phyloP scores from a whole-genome alignment of 768 basidiomycete species.

The Leccinum fibrillosum region DNA sequence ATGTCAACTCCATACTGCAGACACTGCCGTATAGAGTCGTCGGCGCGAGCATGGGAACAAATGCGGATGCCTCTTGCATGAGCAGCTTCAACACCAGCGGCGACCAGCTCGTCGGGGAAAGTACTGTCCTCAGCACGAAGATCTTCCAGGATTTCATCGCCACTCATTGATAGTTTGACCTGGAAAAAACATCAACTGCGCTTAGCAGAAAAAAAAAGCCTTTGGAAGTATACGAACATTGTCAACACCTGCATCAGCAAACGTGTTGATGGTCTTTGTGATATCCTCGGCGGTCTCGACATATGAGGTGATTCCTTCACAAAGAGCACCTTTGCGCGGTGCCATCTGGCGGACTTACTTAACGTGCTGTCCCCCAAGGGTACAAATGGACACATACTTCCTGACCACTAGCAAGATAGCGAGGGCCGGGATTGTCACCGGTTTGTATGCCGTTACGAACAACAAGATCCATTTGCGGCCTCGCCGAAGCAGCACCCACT shows the following conservation, averaged over 20 bases:
- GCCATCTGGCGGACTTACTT: conserved; percentile 24
- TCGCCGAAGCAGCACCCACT: conserved; percentile 37
- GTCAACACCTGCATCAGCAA: conserved; percentile 26
- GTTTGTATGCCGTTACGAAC: conserved; percentile 34
- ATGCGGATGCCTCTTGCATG: conserved; percentile 35
- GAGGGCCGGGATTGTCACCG: conserved; percentile 34
- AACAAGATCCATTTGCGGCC: conserved; percentile 30
- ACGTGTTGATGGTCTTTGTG: conserved; percentile 17
- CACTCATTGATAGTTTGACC: conserved; percentile 37
- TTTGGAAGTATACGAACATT: conserved; percentile 7
- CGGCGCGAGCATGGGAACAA: conserved; percentile 37
- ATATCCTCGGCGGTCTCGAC: conserved; percentile 31
- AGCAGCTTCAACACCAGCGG: conserved; percentile 34
- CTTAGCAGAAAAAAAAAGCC: neutral
- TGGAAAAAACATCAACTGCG: conserved; percentile 2
- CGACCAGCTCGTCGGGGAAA: conserved; percentile 33
- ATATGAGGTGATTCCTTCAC: conserved; percentile 32
- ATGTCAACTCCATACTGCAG: conserved; percentile 37
- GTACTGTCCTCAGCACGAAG: conserved; percentile 36
- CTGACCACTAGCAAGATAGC: conserved; percentile 34
- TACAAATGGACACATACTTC: conserved; percentile 22
- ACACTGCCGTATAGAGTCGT: conserved; percentile 31
- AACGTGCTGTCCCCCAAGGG: neutral
- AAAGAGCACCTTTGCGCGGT: conserved; percentile 29
- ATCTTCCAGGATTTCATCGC: conserved; percentile 34